phyloP scores from a whole-genome alignment of 1,284 basidiomycete genomes.

The Rhodotorula sp. region DNA sequence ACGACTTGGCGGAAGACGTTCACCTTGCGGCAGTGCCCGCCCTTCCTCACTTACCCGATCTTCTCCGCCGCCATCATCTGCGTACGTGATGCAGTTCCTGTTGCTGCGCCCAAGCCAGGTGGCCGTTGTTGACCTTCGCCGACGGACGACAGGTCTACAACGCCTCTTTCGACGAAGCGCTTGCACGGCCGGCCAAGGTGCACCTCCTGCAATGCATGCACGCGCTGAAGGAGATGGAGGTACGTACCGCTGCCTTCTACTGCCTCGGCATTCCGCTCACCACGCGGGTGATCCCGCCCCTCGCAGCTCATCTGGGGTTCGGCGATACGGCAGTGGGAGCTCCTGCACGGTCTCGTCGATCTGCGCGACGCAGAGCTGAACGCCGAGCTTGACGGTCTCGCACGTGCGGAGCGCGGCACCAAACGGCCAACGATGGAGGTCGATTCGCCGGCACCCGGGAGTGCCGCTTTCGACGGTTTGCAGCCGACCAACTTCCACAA shows the following conservation, averaged over 20 bases:
- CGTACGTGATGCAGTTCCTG: conserved; percentile 38
- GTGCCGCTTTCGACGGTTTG: conserved; percentile 15
- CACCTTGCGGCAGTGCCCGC: conserved; percentile 66
- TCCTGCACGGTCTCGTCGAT: conserved; percentile 60
- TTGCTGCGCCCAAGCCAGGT: neutral
- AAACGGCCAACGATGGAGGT: conserved; percentile 36
- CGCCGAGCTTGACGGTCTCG: conserved; percentile 25
- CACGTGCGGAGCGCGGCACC: conserved; percentile 21
- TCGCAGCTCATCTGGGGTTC: conserved; percentile 65
- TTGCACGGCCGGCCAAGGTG: conserved; percentile 49
- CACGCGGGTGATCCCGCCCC: too few species aligned
- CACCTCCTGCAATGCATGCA: conserved; percentile 70
- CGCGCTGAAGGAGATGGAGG: conserved; percentile 66
- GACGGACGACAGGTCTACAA: conserved; percentile 44
- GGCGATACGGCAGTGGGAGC: conserved; percentile 69
- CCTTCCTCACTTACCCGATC: conserved; percentile 76
- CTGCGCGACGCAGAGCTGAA: conserved; percentile 38
- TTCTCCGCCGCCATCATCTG: conserved; percentile 83
- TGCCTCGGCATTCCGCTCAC: too few species aligned
- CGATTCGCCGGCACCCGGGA: neutral
- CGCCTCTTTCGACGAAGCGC: conserved; percentile 45
- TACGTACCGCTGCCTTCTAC: conserved; percentile 46
- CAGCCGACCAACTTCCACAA: conserved; percentile 29
- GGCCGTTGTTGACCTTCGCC: too few species aligned
- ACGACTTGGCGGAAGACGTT: conserved; percentile 49